Conservation (phyloP, 345 rosid genomes). For the Arabidopsis thaliana region DNA sequence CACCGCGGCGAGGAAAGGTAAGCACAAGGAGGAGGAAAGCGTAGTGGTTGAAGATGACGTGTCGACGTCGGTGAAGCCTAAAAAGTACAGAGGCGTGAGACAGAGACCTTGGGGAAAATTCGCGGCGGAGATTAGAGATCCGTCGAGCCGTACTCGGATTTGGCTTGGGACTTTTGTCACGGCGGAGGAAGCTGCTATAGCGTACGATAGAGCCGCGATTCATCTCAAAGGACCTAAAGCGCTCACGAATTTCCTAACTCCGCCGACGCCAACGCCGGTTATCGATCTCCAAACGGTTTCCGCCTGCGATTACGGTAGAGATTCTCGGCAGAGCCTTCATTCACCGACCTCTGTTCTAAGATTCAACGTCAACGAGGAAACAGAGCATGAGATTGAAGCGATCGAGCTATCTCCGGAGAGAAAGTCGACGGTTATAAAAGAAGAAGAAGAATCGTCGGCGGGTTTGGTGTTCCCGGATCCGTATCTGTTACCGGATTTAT, state of each 20-base stretch:
- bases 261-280: conserved; percentile 41
- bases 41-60: conserved; percentile 19
- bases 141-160: conserved; percentile 69
- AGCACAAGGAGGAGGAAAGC: background rate
- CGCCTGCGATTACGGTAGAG: conserved; percentile 54
- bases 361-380: conserved; percentile 58
- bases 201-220: conserved; percentile 73
- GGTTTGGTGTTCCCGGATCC: conserved; percentile 48
- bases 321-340: conserved; percentile 52
- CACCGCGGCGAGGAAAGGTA: conserved; percentile 16
- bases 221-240: conserved; percentile 66
- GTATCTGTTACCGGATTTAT: conserved; percentile 33
- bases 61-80: conserved; percentile 1
- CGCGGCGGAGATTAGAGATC: conserved; percentile 97
- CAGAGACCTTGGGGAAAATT: conserved; percentile 89
- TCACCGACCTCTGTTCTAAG: conserved; percentile 88
- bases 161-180: conserved; percentile 93
- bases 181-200: conserved; percentile 81
- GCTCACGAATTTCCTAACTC: conserved; percentile 57
- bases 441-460: conserved; percentile 1
- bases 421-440: background rate
- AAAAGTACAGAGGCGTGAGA: conserved; percentile 60
- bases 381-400: conserved; percentile 30
- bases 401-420: conserved; percentile 18
- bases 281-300: conserved; percentile 46